phyloP scores from a whole-genome alignment of 2,329 filamentous ascomycete genomes.

The Epichloe typhina region DNA sequence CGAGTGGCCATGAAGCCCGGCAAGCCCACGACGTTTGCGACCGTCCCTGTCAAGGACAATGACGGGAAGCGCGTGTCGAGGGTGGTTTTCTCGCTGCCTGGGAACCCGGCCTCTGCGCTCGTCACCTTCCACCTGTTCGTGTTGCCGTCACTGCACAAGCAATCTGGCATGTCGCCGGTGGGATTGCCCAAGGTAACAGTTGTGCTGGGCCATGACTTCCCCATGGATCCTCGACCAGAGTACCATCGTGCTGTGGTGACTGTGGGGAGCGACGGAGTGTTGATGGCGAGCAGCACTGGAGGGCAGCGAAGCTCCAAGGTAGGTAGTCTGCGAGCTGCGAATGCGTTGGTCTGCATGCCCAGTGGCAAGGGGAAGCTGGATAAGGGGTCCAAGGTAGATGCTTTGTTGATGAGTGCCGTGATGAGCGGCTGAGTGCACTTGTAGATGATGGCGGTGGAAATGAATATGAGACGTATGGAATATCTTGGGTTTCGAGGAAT shows the following conservation, averaged over 20 bases:
- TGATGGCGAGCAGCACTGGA: constrained; percentile 73
- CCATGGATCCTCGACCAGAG: constrained; percentile 67
- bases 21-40: constrained; percentile 95
- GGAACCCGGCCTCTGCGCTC: constrained; percentile 85
- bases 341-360: constrained; percentile 70
- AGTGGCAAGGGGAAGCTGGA: constrained; percentile 47
- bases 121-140: constrained; percentile 94
- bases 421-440: constrained; percentile 9
- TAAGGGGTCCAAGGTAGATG: constrained; percentile 61
- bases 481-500: too few species aligned
- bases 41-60: constrained; percentile 55
- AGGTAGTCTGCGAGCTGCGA: constrained; percentile 77
- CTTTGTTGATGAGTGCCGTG: constrained; percentile 58
- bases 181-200: constrained; percentile 66
- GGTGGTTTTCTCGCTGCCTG: constrained; percentile 78
- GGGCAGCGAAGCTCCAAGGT: constrained; percentile 82
- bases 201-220: constrained; percentile 56
- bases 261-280: constrained; percentile 48
- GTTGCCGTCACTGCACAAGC: constrained; percentile 68
- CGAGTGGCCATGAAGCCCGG: constrained; percentile 96
- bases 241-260: constrained; percentile 77
- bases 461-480: not conserved
- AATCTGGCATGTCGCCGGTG: constrained; percentile 51
- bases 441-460: not conserved
- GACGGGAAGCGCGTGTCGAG: constrained; percentile 46